Evolutionary conservation across 2,329 filamentous ascomycete genomes (phyloP).

Genomic region (Ascosphaera acerosa): DNA sequence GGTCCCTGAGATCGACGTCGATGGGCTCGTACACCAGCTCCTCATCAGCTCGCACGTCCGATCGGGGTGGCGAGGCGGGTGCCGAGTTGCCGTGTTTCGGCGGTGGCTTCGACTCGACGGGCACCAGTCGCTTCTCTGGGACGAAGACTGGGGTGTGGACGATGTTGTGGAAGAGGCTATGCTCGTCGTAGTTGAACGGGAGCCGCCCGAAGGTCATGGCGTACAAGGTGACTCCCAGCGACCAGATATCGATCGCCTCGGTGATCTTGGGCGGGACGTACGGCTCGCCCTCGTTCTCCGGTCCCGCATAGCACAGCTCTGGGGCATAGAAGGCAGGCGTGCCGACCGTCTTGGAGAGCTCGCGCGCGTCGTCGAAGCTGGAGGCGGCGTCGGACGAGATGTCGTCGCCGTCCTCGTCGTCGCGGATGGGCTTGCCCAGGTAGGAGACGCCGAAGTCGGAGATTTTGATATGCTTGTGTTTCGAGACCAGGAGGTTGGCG

Average conservation of each 20-base stretch:
- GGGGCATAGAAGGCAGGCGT: slow-evolving; percentile 95
- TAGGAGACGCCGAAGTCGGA: slow-evolving; percentile 98
- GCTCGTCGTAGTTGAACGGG: slow-evolving; percentile 82
- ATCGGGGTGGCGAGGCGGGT: slow-evolving; percentile 27
- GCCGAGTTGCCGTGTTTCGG: slow-evolving; percentile 21
- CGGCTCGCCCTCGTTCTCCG: slow-evolving; percentile 29
- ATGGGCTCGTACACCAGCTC: slow-evolving; percentile 69
- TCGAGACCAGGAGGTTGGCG: slow-evolving; percentile 74
- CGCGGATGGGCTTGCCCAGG: slow-evolving; percentile 64
- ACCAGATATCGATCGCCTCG: slow-evolving; percentile 92
- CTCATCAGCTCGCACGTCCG: slow-evolving; percentile 47
- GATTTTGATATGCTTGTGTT: slow-evolving; percentile 73
- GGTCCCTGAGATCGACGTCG: slow-evolving; percentile 51
- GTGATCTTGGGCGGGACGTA: slow-evolving; percentile 46
- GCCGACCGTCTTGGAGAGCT: slow-evolving; percentile 93
- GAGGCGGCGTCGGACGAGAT: slow-evolving; percentile 58
- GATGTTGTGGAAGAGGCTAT: slow-evolving; percentile 73
- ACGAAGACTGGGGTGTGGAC: slow-evolving; percentile 85
- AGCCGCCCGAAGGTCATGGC: slow-evolving; percentile 85
- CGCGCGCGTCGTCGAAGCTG: slow-evolving; percentile 76
- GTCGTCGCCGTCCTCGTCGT: slow-evolving; percentile 53
- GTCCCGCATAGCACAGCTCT: slow-evolving; percentile 76
- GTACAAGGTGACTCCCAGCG: slow-evolving; percentile 82
- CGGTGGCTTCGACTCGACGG: slow-evolving; percentile 27
- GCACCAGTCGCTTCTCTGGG: slow-evolving; percentile 54